Percentiles rank a stretch among this genome's conserved stretches.
These are phyloP conservation scores for Phycomyces blakesleeanus DNA, from an alignment of 192 early-diverging fungal genomes.

Conservation along the genomic window DNA sequence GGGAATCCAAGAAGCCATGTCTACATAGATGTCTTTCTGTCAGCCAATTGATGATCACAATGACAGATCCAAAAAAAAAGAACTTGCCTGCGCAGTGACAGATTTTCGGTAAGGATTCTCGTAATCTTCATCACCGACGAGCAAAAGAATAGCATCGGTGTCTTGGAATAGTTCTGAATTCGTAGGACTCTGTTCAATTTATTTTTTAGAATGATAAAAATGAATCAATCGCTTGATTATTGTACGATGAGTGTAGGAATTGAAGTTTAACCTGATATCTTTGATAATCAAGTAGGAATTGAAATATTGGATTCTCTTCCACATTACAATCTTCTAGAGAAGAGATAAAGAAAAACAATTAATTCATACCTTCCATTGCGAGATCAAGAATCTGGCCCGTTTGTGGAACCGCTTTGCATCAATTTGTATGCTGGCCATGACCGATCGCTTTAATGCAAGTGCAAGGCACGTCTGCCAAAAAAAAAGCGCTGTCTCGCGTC, in stretches of 20 bases:
- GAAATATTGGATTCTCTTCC: background rate
- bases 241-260: background rate
- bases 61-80: background rate
- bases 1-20: slow-evolving; percentile 93
- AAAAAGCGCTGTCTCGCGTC: background rate
- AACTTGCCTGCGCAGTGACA: slow-evolving; percentile 59
- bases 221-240: background rate
- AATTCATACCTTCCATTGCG: slow-evolving; percentile 41
- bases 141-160: slow-evolving; percentile 55
- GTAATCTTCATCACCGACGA: slow-evolving; percentile 67
- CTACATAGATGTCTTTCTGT: slow-evolving; percentile 38
- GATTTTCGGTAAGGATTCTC: slow-evolving; percentile 73
- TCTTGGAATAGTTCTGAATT: slow-evolving; percentile 50
- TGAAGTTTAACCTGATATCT: background rate
- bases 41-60: background rate
- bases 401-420: slow-evolving; percentile 46
- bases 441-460: slow-evolving; percentile 1
- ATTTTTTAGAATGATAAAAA: background rate
- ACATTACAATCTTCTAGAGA: background rate
- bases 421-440: slow-evolving; percentile 26
- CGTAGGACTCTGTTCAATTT: slow-evolving; percentile 6
- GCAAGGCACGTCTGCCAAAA: background rate
- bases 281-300: background rate
- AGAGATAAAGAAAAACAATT: background rate
- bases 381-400: slow-evolving; percentile 34